Evolutionary conservation across 345 rosid species (phyloP), one percentile per base, ranked within the genome.

Genomic region (Eucalyptus marginata): DNA sequence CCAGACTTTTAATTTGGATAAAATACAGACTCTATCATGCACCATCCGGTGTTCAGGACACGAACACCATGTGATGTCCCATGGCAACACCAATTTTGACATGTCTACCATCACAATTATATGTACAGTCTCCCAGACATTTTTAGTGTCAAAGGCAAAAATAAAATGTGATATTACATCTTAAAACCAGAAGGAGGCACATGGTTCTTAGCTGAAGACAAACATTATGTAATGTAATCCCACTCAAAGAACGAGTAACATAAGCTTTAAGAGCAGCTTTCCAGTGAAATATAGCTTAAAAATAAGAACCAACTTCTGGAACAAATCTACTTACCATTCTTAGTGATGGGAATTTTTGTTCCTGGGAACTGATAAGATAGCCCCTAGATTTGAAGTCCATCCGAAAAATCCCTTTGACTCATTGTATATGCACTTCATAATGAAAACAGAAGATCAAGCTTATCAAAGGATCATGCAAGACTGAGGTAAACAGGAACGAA

Each of bases 331-430:
- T 92, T 90, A 98, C 99, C 94, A 85, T 94, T 93, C 95, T 93
- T 86, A 94, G 46, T 10, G 94, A 94, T 24, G 91, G 88, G 18
- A 95, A 91, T 90, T 94, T 96, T 91, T 94, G 93, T 90, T 94
- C 92, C n/a, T 93, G 94, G 86, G 98, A 92, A 91, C 94, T 36
- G 94, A 94, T 89, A 98, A 90, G 87, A 98, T 90, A 79, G 95
- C 89, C 49, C 95, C 92, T 86, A 94, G 54, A 90, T 95, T 94
- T 89, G 93, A 93, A 80, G 96, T 90, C 93, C 97, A 94, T 86
- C 96, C 94, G 71, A 95, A 92, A 85, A 98, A 89, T 52, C 96
- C 97, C 90, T 95, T 96, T 94, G 97, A 95, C 91, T 95, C 97
- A 89, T 95, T 95, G 91, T 98, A 97, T 90, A 96, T 87, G 90